Evolutionary conservation across 805 yeast genomes (phyloP).

Genomic region (Starmerella asiatica): DNA sequence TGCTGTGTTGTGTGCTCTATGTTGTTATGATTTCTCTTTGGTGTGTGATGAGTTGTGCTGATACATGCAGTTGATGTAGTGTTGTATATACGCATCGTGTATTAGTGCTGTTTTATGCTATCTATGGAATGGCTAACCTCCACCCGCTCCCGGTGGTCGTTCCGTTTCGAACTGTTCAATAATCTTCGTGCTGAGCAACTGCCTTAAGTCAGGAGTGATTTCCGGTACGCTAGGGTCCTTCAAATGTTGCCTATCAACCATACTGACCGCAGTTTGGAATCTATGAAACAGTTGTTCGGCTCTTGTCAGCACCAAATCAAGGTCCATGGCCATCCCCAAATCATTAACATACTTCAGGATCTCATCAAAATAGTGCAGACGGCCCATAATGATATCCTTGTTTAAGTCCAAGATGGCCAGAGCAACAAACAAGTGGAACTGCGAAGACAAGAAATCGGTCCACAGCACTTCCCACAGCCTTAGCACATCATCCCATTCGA

Average conservation of each 20-base stretch:
- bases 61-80: too few species aligned
- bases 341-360: constrained; percentile 88
- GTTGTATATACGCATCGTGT: too few species aligned
- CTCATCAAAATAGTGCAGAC: constrained; percentile 72
- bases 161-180: constrained; percentile 49
- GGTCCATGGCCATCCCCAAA: constrained; percentile 57
- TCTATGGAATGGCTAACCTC: constrained; percentile 21
- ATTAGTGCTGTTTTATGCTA: neutral
- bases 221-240: constrained; percentile 2
- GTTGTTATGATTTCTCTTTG: too few species aligned
- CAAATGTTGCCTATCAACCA: constrained; percentile 40
- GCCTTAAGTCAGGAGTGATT: constrained; percentile 39
- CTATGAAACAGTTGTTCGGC: constrained; percentile 72
- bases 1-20: too few species aligned
- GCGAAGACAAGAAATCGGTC: constrained; percentile 77
- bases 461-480: constrained; percentile 85
- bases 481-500: constrained; percentile 61
- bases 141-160: constrained; percentile 28
- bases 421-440: constrained; percentile 77
- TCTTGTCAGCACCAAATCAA: constrained; percentile 66
- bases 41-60: too few species aligned
- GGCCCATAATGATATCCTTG: constrained; percentile 60
- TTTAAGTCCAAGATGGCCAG: constrained; percentile 81
- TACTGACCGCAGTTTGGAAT: constrained; percentile 64
- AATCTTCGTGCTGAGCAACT: constrained; percentile 44